A percentile compares a stretch with the other conserved stretches of the same genome.
Evolutionary conservation across 1,284 basidiomycete species (phyloP).

Genomic region (Ustilago bromivora): DNA sequence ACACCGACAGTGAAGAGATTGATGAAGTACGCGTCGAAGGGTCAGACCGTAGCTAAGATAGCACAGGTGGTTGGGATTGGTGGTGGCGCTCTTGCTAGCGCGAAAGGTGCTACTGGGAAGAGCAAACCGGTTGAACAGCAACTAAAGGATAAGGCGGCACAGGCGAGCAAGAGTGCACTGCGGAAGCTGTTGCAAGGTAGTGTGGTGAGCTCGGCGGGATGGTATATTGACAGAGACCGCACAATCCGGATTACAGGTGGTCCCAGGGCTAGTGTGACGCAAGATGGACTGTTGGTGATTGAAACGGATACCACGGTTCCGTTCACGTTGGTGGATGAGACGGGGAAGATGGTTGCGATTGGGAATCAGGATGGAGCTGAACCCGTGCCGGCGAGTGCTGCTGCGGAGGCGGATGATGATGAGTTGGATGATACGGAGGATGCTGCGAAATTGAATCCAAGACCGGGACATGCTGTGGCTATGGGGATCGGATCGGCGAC

Average conservation of each 20-base stretch:
- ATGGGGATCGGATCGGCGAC: slow-evolving; percentile 35
- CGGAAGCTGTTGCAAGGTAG: slow-evolving; percentile 56
- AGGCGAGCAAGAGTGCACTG: slow-evolving; percentile 50
- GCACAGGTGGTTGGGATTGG: slow-evolving; percentile 61
- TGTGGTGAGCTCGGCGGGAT: slow-evolving; percentile 59
- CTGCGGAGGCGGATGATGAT: slow-evolving; percentile 2
- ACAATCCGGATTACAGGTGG: slow-evolving; percentile 58
- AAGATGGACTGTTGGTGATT: slow-evolving; percentile 58
- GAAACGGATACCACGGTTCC: slow-evolving; percentile 54
- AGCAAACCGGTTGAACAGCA: slow-evolving; percentile 48
- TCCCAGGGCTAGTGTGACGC: slow-evolving; percentile 46
- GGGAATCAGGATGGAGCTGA: slow-evolving; percentile 50
- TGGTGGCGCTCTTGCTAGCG: slow-evolving; percentile 47
- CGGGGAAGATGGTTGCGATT: slow-evolving; percentile 50
- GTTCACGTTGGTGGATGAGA: slow-evolving; percentile 53
- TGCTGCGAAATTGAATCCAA: slow-evolving; percentile 35
- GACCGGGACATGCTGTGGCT: slow-evolving; percentile 9
- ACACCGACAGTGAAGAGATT: slow-evolving; percentile 53
- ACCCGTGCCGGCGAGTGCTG: slow-evolving; percentile 24
- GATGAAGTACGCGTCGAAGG: slow-evolving; percentile 55
- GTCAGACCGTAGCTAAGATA: slow-evolving; percentile 54
- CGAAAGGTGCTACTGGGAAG: slow-evolving; percentile 36
- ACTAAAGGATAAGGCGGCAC: slow-evolving; percentile 34
- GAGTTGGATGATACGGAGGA: slow-evolving; percentile 38
- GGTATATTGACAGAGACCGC: slow-evolving; percentile 60